Conservation (phyloP, 2,329 filamentous ascomycete species). For the Sclerotinia borealis region DNA sequence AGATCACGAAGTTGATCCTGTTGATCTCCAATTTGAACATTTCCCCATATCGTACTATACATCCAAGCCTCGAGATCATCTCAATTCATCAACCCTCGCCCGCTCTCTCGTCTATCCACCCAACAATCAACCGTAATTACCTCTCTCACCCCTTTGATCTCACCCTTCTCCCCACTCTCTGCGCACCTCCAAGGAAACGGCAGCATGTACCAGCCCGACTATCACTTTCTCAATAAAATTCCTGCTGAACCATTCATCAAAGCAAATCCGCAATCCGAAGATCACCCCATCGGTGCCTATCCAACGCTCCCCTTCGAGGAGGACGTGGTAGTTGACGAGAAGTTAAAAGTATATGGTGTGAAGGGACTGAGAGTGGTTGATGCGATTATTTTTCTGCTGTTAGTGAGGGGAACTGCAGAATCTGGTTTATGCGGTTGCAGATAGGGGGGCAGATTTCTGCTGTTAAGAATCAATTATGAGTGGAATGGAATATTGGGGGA, state of each 20-base stretch:
- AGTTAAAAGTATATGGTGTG: slow-evolving; percentile 12
- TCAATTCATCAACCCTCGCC: background rate
- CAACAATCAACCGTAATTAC: slow-evolving; percentile 38
- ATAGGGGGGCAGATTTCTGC: slow-evolving; percentile 5
- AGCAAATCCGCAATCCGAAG: background rate
- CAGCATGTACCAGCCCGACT: background rate
- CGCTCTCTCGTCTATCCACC: slow-evolving; percentile 31
- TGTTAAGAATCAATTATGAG: background rate
- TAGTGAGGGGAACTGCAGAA: slow-evolving; percentile 6
- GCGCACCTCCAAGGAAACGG: background rate
- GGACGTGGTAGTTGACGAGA: slow-evolving; percentile 3
- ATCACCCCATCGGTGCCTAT: slow-evolving; percentile 12
- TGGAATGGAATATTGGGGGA: background rate
- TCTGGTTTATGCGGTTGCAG: slow-evolving; percentile 9
- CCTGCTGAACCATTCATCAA: background rate
- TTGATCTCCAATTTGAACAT: background rate
- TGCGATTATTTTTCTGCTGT: slow-evolving; percentile 9
- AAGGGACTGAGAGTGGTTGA: slow-evolving; percentile 5
- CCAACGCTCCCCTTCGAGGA: background rate
- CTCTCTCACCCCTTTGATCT: slow-evolving; percentile 39
- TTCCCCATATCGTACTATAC: background rate
- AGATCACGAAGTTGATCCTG: background rate
- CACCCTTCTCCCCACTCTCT: background rate
- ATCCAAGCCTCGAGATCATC: background rate
- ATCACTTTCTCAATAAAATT: background rate